phyloP scores from a whole-genome alignment of 768 basidiomycete genomes.

The Mrakia gelida region DNA sequence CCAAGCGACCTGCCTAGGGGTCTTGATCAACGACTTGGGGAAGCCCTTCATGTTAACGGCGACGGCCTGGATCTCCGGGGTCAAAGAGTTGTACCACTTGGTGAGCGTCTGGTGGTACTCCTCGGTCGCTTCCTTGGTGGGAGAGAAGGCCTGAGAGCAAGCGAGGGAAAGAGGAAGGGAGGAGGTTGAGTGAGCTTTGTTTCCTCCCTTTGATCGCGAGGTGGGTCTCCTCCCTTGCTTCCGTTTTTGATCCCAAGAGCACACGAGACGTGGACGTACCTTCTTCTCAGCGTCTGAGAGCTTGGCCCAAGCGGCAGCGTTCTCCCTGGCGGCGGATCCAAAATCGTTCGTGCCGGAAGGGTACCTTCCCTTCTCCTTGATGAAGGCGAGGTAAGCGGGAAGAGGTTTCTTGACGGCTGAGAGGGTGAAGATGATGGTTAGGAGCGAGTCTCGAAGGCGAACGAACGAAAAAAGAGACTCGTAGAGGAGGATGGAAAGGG shows the following conservation, averaged over 20 bases:
- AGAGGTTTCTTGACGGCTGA: background rate
- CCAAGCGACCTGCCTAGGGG: background rate
- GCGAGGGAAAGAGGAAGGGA: background rate
- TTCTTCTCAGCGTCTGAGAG: conserved; percentile 4
- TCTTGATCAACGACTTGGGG: background rate
- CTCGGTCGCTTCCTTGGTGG: background rate
- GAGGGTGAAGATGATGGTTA: background rate
- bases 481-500: background rate
- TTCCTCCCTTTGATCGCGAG: background rate
- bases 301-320: background rate
- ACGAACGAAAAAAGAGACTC: background rate
- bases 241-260: background rate
- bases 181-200: background rate
- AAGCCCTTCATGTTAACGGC: background rate
- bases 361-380: background rate
- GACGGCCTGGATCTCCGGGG: background rate
- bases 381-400: background rate
- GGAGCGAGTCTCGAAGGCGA: background rate
- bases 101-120: background rate
- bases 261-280: background rate
- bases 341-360: background rate
- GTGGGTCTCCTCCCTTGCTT: background rate
- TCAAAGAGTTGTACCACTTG: background rate
- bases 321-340: background rate
- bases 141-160: background rate